Evolutionary conservation across 2,329 filamentous ascomycete species (phyloP).

Genomic region (Colletotrichum sp.): DNA sequence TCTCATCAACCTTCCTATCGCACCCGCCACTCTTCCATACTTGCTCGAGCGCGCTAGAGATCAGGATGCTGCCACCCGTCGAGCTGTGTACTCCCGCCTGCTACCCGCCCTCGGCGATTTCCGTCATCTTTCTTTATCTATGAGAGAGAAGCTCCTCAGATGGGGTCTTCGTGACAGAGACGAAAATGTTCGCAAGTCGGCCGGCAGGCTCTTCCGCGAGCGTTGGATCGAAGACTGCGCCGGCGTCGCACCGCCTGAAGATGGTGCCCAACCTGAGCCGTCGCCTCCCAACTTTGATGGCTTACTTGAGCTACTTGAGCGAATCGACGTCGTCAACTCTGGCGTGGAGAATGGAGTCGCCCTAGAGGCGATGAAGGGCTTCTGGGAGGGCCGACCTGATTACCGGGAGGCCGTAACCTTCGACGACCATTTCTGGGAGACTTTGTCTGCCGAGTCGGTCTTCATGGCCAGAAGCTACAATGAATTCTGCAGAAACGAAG

Average conservation of each 20-base stretch:
- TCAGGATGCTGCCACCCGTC: slow-evolving; percentile 81
- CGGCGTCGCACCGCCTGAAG: slow-evolving; percentile 64
- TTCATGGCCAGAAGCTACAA: slow-evolving; percentile 95
- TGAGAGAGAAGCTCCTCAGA: slow-evolving; percentile 92
- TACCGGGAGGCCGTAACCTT: slow-evolving; percentile 77
- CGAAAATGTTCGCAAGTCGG: slow-evolving; percentile 90
- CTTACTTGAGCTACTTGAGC: slow-evolving; percentile 87
- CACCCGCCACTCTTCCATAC: slow-evolving; percentile 81
- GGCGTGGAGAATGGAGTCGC: slow-evolving; percentile 90
- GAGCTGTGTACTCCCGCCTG: slow-evolving; percentile 85
- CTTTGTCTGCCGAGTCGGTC: slow-evolving; percentile 81
- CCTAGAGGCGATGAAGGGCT: slow-evolving; percentile 91
- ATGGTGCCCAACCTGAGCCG: slow-evolving; percentile 61
- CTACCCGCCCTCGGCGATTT: slow-evolving; percentile 93
- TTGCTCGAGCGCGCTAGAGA: slow-evolving; percentile 91
- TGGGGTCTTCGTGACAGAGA: slow-evolving; percentile 96
- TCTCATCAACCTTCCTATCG: slow-evolving; percentile 87
- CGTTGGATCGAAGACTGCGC: slow-evolving; percentile 98
- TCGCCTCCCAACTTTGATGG: slow-evolving; percentile 78
- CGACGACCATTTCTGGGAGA: slow-evolving; percentile 79
- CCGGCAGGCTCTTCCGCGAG: slow-evolving; percentile 87
- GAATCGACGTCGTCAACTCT: slow-evolving; percentile 91
- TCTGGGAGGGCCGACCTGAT: slow-evolving; percentile 92
- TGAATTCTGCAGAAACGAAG: slow-evolving; percentile 82
- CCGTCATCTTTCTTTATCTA: slow-evolving; percentile 87